Conservation (phyloP, 768 basidiomycete genomes). For the Neoboletus subvelutipes region DNA sequence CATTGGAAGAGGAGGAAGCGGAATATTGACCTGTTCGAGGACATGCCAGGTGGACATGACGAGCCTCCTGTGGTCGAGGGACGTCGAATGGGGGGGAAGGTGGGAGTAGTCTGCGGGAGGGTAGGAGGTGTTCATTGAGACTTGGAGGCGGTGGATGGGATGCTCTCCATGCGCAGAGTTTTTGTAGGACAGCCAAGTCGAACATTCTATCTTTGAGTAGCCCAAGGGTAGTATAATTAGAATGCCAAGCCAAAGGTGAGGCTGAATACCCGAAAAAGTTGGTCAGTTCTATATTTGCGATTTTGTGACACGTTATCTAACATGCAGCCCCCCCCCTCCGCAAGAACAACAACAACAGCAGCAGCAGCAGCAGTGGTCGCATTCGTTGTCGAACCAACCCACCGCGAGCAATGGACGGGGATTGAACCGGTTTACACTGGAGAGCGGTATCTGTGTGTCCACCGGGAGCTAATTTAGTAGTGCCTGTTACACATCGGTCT, state of each 20-base stretch:
- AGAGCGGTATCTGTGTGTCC: background rate
- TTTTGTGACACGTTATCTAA: constrained; percentile 6
- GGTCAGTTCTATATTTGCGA: constrained; percentile 22
- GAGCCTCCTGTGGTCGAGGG: constrained; percentile 33
- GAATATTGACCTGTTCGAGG: constrained; percentile 43
- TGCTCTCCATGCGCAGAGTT: constrained; percentile 26
- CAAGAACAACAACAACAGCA: too few relatives aligned
- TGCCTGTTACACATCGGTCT: constrained; percentile 33
- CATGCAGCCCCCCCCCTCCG: background rate
- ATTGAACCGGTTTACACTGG: background rate
- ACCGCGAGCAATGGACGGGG: background rate
- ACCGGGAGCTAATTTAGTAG: constrained; percentile 24
- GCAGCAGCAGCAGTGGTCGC: background rate
- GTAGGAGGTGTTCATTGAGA: constrained; percentile 30
- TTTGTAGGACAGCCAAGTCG: constrained; percentile 46
- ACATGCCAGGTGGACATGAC: constrained; percentile 45
- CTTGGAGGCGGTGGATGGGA: constrained; percentile 15
- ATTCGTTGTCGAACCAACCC: background rate
- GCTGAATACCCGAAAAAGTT: constrained; percentile 32
- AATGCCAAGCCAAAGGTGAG: constrained; percentile 43
- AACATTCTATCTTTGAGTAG: constrained; percentile 47
- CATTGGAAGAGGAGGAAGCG: background rate
- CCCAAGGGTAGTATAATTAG: constrained; percentile 39
- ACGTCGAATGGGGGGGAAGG: constrained; percentile 8
- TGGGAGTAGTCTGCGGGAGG: constrained; percentile 18